A percentile compares a stretch with the other conserved stretches of the same genome.
Conservation (phyloP, 2,329 filamentous ascomycete species). For the Colletotrichum higginsianum region DNA sequence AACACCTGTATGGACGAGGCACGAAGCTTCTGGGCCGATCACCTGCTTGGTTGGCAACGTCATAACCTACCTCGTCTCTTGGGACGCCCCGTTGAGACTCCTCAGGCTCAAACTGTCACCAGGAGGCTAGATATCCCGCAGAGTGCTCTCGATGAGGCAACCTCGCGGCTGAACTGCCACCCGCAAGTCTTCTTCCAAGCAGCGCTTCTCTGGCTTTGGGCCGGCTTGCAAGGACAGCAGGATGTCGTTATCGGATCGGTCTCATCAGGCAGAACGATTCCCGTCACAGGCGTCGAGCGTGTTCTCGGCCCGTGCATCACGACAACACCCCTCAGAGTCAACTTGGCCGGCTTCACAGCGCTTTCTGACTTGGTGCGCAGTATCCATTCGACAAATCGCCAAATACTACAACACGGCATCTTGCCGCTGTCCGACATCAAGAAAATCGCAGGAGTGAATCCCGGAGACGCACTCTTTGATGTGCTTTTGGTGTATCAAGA, state of each 20-base stretch:
- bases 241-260: constrained; percentile 85
- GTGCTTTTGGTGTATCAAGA: constrained; percentile 89
- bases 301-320: constrained; percentile 86
- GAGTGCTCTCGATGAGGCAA: constrained; percentile 52
- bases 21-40: constrained; percentile 78
- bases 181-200: constrained; percentile 84
- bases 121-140: constrained; percentile 54
- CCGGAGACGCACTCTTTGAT: constrained; percentile 78
- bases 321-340: constrained; percentile 79
- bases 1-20: constrained; percentile 56
- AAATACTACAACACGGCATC: constrained; percentile 73
- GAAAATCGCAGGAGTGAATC: constrained; percentile 67
- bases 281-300: constrained; percentile 77
- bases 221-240: constrained; percentile 71
- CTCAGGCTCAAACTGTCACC: constrained; percentile 47
- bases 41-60: constrained; percentile 71
- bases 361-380: constrained; percentile 73
- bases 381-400: constrained; percentile 76
- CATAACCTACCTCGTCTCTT: constrained; percentile 65
- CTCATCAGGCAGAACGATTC: constrained; percentile 84
- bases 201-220: constrained; percentile 76
- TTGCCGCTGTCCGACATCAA: constrained; percentile 80
- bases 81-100: constrained; percentile 45
- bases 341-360: constrained; percentile 66
- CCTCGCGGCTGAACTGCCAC: constrained; percentile 64